phyloP scores from a whole-genome alignment of 139 green algal genomes.

The Chlorella sp. region DNA sequence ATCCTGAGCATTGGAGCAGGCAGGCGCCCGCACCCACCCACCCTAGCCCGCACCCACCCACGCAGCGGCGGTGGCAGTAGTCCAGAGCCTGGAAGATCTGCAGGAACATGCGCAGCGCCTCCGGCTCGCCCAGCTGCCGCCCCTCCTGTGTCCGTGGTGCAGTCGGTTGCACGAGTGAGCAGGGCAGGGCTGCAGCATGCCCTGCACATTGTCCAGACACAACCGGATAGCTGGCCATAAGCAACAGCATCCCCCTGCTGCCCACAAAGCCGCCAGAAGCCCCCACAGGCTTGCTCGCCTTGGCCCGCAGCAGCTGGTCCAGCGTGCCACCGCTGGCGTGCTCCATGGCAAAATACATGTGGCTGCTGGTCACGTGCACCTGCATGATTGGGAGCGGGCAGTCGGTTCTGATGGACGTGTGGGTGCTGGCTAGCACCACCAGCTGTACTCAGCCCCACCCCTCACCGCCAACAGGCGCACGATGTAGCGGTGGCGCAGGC shows the following conservation, averaged over 20 bases:
- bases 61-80: conserved; percentile 73
- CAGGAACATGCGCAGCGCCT: conserved; percentile 68
- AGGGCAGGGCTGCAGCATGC: no score
- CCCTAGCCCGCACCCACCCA: not conserved
- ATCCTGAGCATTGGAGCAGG: no score
- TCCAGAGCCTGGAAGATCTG: conserved; percentile 75
- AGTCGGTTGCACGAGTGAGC: no score
- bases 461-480: conserved; percentile 68
- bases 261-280: no score
- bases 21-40: not conserved
- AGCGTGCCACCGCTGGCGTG: conserved; percentile 73
- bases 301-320: conserved; percentile 38
- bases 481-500: conserved; percentile 79
- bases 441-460: no score
- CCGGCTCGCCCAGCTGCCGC: conserved; percentile 59
- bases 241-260: no score
- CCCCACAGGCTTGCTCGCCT: not conserved
- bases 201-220: no score
- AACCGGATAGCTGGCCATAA: no score
- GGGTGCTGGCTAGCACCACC: no score
- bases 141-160: no score
- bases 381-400: no score
- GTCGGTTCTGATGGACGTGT: no score
- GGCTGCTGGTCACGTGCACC: conserved; percentile 54
- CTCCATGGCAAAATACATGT: conserved; percentile 86